Conservation (phyloP, 2,329 filamentous ascomycete genomes). For the Neonectria sp. region DNA sequence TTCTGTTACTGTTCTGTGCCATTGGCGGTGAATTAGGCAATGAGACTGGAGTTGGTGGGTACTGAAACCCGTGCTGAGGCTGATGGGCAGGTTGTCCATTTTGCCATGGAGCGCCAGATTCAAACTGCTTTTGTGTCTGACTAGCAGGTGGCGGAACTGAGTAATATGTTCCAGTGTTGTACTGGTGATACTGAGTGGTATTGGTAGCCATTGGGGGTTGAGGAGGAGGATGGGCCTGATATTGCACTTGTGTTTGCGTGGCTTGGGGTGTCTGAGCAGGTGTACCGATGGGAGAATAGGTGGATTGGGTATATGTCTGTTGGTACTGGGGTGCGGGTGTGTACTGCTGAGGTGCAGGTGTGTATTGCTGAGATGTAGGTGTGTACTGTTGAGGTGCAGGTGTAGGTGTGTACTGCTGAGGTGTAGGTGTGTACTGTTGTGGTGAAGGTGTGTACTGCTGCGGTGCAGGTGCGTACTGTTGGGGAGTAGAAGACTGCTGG, state of each 20-base stretch:
- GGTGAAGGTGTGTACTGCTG: too few relatives aligned
- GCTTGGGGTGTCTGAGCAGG: neutral
- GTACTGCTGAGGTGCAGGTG: conserved; percentile 1
- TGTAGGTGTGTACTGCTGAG: neutral
- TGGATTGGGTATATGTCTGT: neutral
- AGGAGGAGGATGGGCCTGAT: conserved; percentile 21
- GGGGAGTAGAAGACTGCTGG: neutral
- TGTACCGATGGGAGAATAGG: neutral
- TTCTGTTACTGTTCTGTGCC: neutral
- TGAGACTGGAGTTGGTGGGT: conserved; percentile 25
- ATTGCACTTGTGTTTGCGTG: conserved; percentile 1
- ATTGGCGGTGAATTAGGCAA: conserved; percentile 21
- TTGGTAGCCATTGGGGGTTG: conserved; percentile 15
- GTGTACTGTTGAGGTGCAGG: neutral
- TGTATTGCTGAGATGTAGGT: conserved; percentile 8
- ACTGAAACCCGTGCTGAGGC: conserved; percentile 5
- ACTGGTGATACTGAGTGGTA: neutral
- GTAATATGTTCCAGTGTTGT: conserved; percentile 24
- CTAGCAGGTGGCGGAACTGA: neutral
- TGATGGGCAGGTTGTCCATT: conserved; percentile 12
- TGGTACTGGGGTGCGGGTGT: conserved; percentile 13
- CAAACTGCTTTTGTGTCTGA: conserved; percentile 2
- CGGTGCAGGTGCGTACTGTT: neutral
- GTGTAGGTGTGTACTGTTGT: too few relatives aligned
- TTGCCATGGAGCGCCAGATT: conserved; percentile 14